A percentile compares a stretch with the other conserved stretches of the same genome.
Evolutionary conservation across 805 yeast genomes (phyloP).

Genomic region (Pichia eremophila): DNA sequence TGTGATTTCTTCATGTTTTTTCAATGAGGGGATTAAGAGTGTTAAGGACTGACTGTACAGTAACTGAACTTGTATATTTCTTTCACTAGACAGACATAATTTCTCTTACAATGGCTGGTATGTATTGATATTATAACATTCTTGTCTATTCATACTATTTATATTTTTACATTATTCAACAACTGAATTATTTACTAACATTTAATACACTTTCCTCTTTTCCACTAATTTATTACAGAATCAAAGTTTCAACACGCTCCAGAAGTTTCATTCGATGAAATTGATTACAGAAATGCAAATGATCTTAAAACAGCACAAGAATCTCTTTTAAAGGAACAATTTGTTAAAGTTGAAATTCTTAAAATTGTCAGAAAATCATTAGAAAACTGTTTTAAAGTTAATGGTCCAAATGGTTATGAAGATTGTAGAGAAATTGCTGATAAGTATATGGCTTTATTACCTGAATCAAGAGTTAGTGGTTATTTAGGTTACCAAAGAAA

Average conservation of each 20-base stretch:
- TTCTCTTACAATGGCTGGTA: background rate
- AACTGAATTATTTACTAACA: background rate
- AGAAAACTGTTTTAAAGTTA: conserved; percentile 53
- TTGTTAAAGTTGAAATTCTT: conserved; percentile 59
- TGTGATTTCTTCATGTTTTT: too few relatives aligned
- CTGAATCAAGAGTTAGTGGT: conserved; percentile 59
- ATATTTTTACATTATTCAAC: too few relatives aligned
- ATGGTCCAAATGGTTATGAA: conserved; percentile 62
- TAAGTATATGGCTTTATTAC: conserved; percentile 69
- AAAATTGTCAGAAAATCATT: conserved; percentile 65
- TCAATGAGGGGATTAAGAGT: too few relatives aligned
- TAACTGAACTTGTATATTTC: too few relatives aligned
- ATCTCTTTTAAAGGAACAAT: conserved; percentile 71
- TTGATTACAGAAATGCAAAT: conserved; percentile 58
- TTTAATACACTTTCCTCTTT: background rate
- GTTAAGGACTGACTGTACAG: too few relatives aligned
- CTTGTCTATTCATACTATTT: too few relatives aligned
- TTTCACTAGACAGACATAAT: too few relatives aligned
- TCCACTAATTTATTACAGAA: conserved; percentile 1
- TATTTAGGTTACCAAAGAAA: conserved; percentile 82
- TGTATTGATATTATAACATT: too few relatives aligned
- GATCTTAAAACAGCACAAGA: conserved; percentile 67
- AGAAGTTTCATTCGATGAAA: conserved; percentile 73
- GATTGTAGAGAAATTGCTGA: conserved; percentile 75
- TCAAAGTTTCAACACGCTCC: conserved; percentile 36